A percentile compares a stretch with the other conserved stretches of the same genome.
Evolutionary conservation across 2,329 filamentous ascomycete genomes (phyloP).

Genomic region (Beauveria sp.): DNA sequence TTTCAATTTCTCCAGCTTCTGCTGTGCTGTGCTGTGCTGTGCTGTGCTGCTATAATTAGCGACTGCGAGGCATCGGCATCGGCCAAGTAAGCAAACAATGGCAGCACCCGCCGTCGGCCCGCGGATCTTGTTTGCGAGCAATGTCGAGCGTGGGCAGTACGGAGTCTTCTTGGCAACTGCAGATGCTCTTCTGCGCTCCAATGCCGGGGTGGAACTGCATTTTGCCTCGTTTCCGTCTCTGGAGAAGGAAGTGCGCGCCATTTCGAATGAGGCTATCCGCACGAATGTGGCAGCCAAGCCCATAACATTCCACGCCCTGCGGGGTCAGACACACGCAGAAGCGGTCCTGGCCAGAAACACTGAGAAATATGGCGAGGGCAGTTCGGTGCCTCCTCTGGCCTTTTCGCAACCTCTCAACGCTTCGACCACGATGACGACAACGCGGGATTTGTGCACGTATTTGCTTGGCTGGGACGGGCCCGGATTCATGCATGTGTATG

Average conservation of each 20-base stretch:
- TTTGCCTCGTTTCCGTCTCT: slow-evolving; percentile 35
- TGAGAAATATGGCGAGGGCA: not conserved
- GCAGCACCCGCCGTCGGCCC: not conserved
- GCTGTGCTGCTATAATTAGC: not conserved
- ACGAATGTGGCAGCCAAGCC: slow-evolving; percentile 14
- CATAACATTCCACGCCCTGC: slow-evolving; percentile 21
- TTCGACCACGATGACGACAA: slow-evolving; percentile 21
- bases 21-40: too few relatives aligned
- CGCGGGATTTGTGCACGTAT: slow-evolving; percentile 23
- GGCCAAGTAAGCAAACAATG: not conserved
- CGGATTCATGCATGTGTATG: slow-evolving; percentile 33
- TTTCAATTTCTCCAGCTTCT: not conserved
- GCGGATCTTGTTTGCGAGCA: slow-evolving; percentile 35
- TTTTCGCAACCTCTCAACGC: slow-evolving; percentile 13
- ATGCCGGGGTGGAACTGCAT: slow-evolving; percentile 32
- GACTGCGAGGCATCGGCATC: not conserved
- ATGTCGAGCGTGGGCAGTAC: slow-evolving; percentile 37
- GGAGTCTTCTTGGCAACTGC: slow-evolving; percentile 38
- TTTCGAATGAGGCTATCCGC: slow-evolving; percentile 11
- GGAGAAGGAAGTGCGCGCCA: slow-evolving; percentile 13
- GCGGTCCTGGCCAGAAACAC: slow-evolving; percentile 8
- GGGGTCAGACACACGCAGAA: slow-evolving; percentile 16
- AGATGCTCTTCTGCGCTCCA: slow-evolving; percentile 28
- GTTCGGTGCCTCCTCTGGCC: slow-evolving; percentile 5
- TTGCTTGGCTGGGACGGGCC: slow-evolving; percentile 18